phyloP scores from a whole-genome alignment of 2,329 filamentous ascomycete genomes.

The Monascus ruber region DNA sequence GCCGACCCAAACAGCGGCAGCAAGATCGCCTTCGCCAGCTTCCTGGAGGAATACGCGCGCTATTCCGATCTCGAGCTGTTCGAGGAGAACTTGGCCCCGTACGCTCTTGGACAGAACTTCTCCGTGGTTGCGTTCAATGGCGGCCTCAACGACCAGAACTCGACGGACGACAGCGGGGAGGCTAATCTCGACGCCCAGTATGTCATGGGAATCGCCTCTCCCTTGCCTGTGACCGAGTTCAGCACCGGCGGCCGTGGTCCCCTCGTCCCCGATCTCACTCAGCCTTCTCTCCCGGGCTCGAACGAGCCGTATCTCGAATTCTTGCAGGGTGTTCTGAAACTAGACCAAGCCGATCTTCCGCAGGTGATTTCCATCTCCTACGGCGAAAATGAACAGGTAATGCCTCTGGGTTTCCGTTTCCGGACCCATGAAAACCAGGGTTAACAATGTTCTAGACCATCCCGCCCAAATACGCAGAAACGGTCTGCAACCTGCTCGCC shows the following conservation, averaged over 20 bases:
- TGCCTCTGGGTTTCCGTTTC: background rate
- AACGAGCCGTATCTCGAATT: conserved; percentile 38
- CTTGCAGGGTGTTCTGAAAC: conserved; percentile 21
- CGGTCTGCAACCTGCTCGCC: conserved; percentile 34
- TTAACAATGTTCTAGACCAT: conserved; percentile 14
- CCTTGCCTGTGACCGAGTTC: conserved; percentile 36
- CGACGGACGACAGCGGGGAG: conserved; percentile 32
- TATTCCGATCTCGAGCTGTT: conserved; percentile 36
- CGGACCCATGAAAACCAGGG: background rate
- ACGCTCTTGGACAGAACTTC: conserved; percentile 34
- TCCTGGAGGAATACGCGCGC: conserved; percentile 38
- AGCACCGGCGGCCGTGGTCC: conserved; percentile 37
- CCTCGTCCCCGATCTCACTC: conserved; percentile 38
- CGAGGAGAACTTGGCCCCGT: conserved; percentile 26
- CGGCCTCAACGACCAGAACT: conserved; percentile 25
- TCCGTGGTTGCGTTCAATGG: conserved; percentile 33
- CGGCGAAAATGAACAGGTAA: conserved; percentile 30
- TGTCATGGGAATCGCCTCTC: conserved; percentile 33
- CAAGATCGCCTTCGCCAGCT: conserved; percentile 36
- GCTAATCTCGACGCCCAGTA: conserved; percentile 43
- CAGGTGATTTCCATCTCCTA: conserved; percentile 32
- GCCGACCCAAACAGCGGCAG: conserved; percentile 24
- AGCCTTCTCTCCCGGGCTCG: conserved; percentile 30
- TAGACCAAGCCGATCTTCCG: conserved; percentile 17
- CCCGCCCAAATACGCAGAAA: conserved; percentile 24